Evolutionary conservation across 1,284 basidiomycete species (phyloP), one percentile per base, ranked within the genome.

Genomic region (Sporisorium iseilematis-ciliati): DNA sequence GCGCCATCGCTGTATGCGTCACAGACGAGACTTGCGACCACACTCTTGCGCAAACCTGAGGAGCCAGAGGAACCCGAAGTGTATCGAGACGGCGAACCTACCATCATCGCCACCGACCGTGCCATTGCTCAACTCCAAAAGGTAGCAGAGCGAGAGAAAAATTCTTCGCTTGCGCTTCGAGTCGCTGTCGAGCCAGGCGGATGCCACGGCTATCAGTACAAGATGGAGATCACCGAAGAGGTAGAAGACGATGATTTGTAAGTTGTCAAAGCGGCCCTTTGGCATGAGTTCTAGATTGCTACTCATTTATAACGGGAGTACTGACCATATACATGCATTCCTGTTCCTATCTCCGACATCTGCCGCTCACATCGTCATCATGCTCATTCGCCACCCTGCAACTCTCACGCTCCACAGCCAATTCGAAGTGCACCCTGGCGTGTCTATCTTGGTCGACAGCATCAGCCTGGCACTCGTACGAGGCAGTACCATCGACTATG

Each of bases 121-220:
- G 82, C 82, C n/a, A 63, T 82, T n/a, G 50, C 63, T 29, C 79
- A 82, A 54, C 71, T 83, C 12, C 43, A 58, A 41, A 74, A 67
- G 21, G 73, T 81, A 25, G 73, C 80, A 6, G 67, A 87, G 40
- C 87, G 89, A 16, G 89, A 92, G 77, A 87, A 88, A 7, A 89
- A 91, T 75, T 84, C 89, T 0, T 79, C 88, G 31, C 88, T 92
- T 21, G 91, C 90, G 2, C 87, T 95, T 16, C 88, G 93, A 66
- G 88, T 96, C 78, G 87, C 90, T 0, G 92, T 96, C 25, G 93
- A 95, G 82, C 93, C 92, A 4, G 94, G 94, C 18, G 94, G 94
- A 40, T 95, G 94, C 80, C 93, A 96, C 79, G 94, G 94, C 33
- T 95, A 95, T 82, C 93, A 95, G 82, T 95, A 95, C 86, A 94